Evolutionary conservation across 176 grass and related monocot genomes (phyloP).

Genomic region (Tillandsia leiboldiana): DNA sequence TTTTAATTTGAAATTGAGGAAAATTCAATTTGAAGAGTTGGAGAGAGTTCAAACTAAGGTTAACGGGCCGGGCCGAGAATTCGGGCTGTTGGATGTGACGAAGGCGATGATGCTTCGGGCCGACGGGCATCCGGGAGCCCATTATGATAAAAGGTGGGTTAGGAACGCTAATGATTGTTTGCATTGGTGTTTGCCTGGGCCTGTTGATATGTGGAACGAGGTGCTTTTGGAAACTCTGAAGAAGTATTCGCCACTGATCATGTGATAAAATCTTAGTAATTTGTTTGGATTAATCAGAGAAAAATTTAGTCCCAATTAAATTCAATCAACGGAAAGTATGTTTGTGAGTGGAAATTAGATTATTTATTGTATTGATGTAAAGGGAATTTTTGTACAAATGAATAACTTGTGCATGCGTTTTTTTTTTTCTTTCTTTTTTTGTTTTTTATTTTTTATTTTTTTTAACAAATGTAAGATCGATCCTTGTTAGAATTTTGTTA

Average conservation of each 20-base stretch:
- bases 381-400: too few relatives aligned
- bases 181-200: conserved; percentile 71
- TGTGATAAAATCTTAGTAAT: neutral
- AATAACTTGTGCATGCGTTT: too few relatives aligned
- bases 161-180: conserved; percentile 59
- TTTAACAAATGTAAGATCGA: too few relatives aligned
- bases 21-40: conserved; percentile 47
- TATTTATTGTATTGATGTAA: neutral
- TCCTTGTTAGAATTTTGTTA: too few relatives aligned
- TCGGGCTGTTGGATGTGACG: conserved; percentile 65
- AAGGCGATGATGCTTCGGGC: conserved; percentile 86
- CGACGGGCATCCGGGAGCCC: conserved; percentile 55
- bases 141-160: conserved; percentile 39
- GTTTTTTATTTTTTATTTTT: too few relatives aligned
- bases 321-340: too few relatives aligned
- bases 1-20: conserved; percentile 41
- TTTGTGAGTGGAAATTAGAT: too few relatives aligned
- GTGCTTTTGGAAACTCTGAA: conserved; percentile 28
- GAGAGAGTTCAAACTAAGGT: conserved; percentile 6
- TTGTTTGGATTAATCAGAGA: neutral
- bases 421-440: too few relatives aligned
- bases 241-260: conserved; percentile 4
- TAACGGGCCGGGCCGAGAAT: neutral
- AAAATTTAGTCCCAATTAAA: too few relatives aligned
- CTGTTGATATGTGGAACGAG: conserved; percentile 79